These are phyloP conservation scores for Pinus taeda DNA, from an alignment of 75 land plant species.

Conservation along the genomic window DNA sequence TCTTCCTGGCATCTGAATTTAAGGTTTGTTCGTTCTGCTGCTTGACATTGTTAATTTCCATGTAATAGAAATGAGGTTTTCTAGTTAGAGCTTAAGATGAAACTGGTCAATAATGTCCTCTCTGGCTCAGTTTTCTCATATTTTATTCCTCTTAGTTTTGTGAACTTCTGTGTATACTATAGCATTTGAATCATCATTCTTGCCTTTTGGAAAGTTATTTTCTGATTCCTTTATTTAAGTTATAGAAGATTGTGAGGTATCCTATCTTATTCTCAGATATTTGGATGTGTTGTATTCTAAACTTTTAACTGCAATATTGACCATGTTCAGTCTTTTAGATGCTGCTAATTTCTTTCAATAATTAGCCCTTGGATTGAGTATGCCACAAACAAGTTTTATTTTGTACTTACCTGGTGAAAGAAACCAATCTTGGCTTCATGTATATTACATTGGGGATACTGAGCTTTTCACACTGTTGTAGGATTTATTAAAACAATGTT, in stretches of 20 bases:
- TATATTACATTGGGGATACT: too few relatives aligned
- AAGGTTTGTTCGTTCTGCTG: not conserved
- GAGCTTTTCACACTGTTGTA: not conserved
- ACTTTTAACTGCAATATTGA: too few relatives aligned
- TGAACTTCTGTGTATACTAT: too few relatives aligned
- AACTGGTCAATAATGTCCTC: constrained; percentile 2
- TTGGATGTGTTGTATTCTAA: not conserved
- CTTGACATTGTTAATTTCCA: not conserved
- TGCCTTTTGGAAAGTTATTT: not conserved
- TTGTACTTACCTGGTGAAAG: not conserved
- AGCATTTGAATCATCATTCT: not conserved
- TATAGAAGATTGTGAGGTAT: not conserved
- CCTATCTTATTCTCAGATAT: not conserved
- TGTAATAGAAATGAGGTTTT: constrained; percentile 2
- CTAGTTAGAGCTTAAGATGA: not conserved
- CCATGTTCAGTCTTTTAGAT: too few relatives aligned
- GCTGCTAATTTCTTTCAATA: too few relatives aligned
- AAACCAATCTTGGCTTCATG: too few relatives aligned
- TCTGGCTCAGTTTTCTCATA: not conserved
- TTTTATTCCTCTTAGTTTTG: not conserved
- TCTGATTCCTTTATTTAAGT: not conserved
- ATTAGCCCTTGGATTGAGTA: too few relatives aligned
- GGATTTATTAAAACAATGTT: not conserved
- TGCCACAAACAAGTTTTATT: not conserved
- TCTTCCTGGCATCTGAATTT: not conserved